These are phyloP conservation scores for Pseudopithomyces maydicus DNA, from an alignment of 2,329 filamentous ascomycete genomes.

Conservation along the genomic window DNA sequence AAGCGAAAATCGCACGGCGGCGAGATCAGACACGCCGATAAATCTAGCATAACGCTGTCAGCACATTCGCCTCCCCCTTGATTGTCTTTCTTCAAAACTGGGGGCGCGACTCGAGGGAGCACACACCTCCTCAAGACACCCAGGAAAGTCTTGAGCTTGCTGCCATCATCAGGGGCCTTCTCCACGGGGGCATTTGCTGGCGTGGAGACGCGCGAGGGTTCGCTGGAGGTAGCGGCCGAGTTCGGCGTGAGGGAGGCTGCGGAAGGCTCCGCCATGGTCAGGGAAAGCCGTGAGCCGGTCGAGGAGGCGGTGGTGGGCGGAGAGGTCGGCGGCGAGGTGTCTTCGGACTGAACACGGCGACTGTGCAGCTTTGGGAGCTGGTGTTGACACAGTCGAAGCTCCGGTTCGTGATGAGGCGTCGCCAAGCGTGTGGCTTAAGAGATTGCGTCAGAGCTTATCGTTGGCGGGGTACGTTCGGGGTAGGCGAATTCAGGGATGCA, in stretches of 20 bases:
- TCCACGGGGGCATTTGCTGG: conserved; percentile 48
- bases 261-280: conserved; percentile 39
- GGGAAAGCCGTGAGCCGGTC: conserved; percentile 2
- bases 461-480: conserved; percentile 15
- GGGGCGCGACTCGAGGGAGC: conserved; percentile 31
- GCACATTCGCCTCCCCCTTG: conserved; percentile 2
- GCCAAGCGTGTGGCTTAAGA: conserved; percentile 12
- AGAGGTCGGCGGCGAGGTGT: background rate
- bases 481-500: background rate
- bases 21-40: conserved; percentile 94
- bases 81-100: background rate
- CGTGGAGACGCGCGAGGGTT: conserved; percentile 43
- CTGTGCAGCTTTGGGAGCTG: background rate
- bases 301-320: background rate
- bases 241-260: conserved; percentile 28
- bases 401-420: background rate
- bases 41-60: conserved; percentile 64
- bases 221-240: conserved; percentile 39
- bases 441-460: conserved; percentile 9
- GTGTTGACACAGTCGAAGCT: background rate
- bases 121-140: conserved; percentile 82
- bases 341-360: background rate
- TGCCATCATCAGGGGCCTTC: conserved; percentile 74
- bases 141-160: conserved; percentile 87
- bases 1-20: conserved; percentile 91